These are phyloP conservation scores for Amanita muscaria DNA, from an alignment of 768 basidiomycete genomes.

Conservation along the genomic window DNA sequence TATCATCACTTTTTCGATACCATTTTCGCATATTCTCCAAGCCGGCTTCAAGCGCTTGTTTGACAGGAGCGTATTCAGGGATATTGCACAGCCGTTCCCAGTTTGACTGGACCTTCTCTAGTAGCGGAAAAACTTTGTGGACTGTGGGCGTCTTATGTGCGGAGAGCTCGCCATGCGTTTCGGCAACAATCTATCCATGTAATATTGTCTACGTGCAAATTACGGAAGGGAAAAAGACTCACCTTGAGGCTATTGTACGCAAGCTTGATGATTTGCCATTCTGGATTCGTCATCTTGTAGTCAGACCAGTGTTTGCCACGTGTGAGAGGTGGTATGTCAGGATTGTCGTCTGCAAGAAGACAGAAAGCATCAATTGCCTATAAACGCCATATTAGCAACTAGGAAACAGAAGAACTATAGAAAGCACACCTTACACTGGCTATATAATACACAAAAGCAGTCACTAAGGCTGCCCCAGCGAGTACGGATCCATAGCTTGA, in stretches of 20 bases:
- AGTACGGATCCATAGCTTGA: constrained; percentile 14
- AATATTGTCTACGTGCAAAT: not conserved
- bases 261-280: constrained; percentile 7
- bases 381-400: not conserved
- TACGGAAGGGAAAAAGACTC: too few relatives aligned
- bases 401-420: not conserved
- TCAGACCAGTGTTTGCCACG: not conserved
- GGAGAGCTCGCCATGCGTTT: constrained; percentile 4
- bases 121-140: constrained; percentile 2
- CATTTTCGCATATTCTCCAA: too few relatives aligned
- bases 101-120: constrained; percentile 3
- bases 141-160: constrained; percentile 5
- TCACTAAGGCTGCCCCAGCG: constrained; percentile 14
- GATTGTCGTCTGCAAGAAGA: constrained; percentile 2
- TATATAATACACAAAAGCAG: constrained; percentile 8
- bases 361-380: constrained; percentile 8
- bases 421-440: constrained; percentile 10
- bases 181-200: not conserved
- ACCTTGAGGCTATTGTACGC: constrained; percentile 2
- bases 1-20: too few relatives aligned
- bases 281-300: not conserved
- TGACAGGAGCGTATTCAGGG: too few relatives aligned
- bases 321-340: not conserved
- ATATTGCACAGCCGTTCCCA: too few relatives aligned
- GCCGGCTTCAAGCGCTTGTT: too few relatives aligned